These are phyloP conservation scores for Phialocephala subalpina DNA, from an alignment of 2,329 filamentous ascomycete genomes.

Conservation along the genomic window DNA sequence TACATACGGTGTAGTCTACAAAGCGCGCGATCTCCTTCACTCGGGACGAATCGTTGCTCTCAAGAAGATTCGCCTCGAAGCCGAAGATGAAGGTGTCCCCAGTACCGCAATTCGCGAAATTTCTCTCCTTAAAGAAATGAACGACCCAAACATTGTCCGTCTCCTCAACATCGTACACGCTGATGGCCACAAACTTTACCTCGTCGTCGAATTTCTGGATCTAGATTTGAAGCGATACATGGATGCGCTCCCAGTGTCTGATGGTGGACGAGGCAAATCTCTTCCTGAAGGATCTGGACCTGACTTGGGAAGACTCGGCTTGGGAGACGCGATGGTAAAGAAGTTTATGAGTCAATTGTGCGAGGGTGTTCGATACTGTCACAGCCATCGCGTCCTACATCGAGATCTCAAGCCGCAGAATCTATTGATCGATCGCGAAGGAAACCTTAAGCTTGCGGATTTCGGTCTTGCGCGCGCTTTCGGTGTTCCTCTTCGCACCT, in stretches of 20 bases:
- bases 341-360: slow-evolving; percentile 93
- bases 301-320: slow-evolving; percentile 70
- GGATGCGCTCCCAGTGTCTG: slow-evolving; percentile 85
- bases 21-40: slow-evolving; percentile 85
- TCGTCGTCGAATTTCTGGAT: slow-evolving; percentile 92
- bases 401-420: slow-evolving; percentile 93
- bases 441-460: slow-evolving; percentile 90
- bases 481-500: slow-evolving; percentile 88
- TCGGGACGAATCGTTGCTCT: slow-evolving; percentile 87
- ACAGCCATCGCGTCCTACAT: slow-evolving; percentile 86
- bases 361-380: slow-evolving; percentile 86
- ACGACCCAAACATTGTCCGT: slow-evolving; percentile 87
- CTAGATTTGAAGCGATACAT: slow-evolving; percentile 96
- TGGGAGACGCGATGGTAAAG: slow-evolving; percentile 84
- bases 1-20: slow-evolving; percentile 96
- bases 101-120: slow-evolving; percentile 95
- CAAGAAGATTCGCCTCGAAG: slow-evolving; percentile 95
- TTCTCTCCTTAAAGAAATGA: slow-evolving; percentile 93
- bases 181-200: slow-evolving; percentile 93
- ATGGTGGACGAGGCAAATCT: slow-evolving; percentile 85
- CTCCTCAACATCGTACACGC: slow-evolving; percentile 93
- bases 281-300: slow-evolving; percentile 78
- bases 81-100: slow-evolving; percentile 94
- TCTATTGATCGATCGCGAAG: slow-evolving; percentile 83
- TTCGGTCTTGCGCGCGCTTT: slow-evolving; percentile 91